A percentile compares a stretch with the other conserved stretches of the same genome.
These are phyloP conservation scores for Arthrobotrys iridis DNA, from an alignment of 2,329 filamentous ascomycete genomes.

Conservation along the genomic window DNA sequence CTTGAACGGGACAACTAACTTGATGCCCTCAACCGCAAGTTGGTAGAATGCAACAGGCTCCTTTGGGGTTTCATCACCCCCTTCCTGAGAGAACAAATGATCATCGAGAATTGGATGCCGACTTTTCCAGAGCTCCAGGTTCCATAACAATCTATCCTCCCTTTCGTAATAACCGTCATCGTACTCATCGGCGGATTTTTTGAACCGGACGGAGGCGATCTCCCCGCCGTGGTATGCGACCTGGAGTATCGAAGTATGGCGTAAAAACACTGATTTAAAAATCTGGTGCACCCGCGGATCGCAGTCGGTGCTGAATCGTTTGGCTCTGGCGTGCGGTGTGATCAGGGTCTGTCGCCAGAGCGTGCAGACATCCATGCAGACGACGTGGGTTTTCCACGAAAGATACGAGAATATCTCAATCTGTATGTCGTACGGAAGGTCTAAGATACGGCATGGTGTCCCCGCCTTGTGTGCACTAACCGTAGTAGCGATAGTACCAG, in stretches of 20 bases:
- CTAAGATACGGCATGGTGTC: neutral
- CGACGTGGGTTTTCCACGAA: conserved; percentile 25
- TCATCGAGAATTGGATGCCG: conserved; percentile 8
- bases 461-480: neutral
- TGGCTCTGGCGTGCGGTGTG: neutral
- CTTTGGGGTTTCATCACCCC: neutral
- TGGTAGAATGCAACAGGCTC: neutral
- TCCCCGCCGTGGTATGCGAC: neutral
- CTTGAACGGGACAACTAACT: neutral
- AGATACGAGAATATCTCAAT: conserved; percentile 26
- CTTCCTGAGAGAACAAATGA: neutral
- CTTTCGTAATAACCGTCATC: neutral
- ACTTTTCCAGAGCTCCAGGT: neutral
- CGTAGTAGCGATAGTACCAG: neutral
- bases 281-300: conserved; percentile 18
- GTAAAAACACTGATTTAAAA: conserved; percentile 8
- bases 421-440: conserved; percentile 20
- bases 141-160: neutral
- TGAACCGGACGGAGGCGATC: neutral
- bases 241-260: neutral
- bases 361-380: conserved; percentile 30
- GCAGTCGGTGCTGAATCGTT: neutral
- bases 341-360: conserved; percentile 14
- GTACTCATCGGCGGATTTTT: neutral
- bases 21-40: neutral